A percentile compares a stretch with the other conserved stretches of the same genome.
Evolutionary conservation across 2,329 filamentous ascomycete genomes (phyloP).

Genomic region (Coniochaeta pulveracea): DNA sequence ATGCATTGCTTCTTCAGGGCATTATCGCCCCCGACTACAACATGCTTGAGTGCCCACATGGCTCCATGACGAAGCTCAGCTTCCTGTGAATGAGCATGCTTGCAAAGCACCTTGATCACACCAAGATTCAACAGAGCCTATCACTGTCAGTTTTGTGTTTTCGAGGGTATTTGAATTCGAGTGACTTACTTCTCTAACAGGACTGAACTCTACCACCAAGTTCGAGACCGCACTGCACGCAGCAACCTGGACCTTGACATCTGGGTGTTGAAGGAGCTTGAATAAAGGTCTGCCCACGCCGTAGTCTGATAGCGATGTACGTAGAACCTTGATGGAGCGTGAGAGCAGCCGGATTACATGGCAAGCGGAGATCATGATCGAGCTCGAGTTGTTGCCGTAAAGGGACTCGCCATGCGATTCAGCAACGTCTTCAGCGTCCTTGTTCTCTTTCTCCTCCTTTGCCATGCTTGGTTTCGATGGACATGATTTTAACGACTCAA

Average conservation of each 20-base stretch:
- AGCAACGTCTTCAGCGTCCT: slow-evolving; percentile 14
- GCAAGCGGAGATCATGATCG: slow-evolving; percentile 77
- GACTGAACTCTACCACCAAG: slow-evolving; percentile 77
- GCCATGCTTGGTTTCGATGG: slow-evolving; percentile 35
- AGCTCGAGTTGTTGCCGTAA: slow-evolving; percentile 62
- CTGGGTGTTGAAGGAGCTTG: slow-evolving; percentile 59
- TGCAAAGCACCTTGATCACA: slow-evolving; percentile 66
- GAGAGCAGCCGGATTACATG: slow-evolving; percentile 71
- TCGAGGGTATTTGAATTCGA: not conserved
- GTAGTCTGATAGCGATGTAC: slow-evolving; percentile 80
- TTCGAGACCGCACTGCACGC: slow-evolving; percentile 80
- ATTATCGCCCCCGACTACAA: slow-evolving; percentile 62
- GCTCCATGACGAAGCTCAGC: slow-evolving; percentile 74
- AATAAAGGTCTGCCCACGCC: slow-evolving; percentile 70
- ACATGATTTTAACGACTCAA: slow-evolving; percentile 60
- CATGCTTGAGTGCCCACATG: slow-evolving; percentile 87
- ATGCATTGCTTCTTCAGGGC: slow-evolving; percentile 68
- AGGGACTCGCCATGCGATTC: slow-evolving; percentile 4
- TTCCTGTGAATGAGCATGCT: slow-evolving; percentile 73
- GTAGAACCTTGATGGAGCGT: slow-evolving; percentile 70
- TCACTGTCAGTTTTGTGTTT: slow-evolving; percentile 5
- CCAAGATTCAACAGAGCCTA: slow-evolving; percentile 64
- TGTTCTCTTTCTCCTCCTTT: slow-evolving; percentile 28
- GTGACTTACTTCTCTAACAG: slow-evolving; percentile 68
- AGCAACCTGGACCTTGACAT: slow-evolving; percentile 73